A percentile compares a stretch with the other conserved stretches of the same genome.
Evolutionary conservation across 2,329 filamentous ascomycete genomes (phyloP).

Genomic region (Ramularia collo-cygni): DNA sequence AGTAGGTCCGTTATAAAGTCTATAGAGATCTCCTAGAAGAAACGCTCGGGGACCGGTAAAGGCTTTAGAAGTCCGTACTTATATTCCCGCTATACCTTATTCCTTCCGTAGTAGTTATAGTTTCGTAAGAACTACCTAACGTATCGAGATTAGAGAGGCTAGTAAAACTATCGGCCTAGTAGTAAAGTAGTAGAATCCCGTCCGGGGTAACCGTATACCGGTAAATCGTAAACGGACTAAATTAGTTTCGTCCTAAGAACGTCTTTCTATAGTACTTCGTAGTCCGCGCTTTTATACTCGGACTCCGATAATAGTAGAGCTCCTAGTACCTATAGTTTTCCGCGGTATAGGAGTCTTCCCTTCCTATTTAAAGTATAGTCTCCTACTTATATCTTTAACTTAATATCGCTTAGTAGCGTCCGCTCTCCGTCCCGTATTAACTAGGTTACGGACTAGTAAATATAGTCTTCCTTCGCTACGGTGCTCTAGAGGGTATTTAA

Average conservation of each 20-base stretch:
- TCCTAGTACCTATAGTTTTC: background rate
- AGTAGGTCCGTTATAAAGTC: no score
- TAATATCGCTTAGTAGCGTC: background rate
- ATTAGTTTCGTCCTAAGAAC: background rate
- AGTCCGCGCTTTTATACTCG: background rate
- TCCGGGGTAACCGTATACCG: no score
- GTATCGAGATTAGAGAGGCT: no score
- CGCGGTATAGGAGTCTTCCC: background rate
- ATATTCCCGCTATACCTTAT: no score
- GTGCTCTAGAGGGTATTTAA: background rate
- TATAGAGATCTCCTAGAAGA: no score
- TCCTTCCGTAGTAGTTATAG: no score
- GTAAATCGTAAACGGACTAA: background rate
- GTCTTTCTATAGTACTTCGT: background rate
- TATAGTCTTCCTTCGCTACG: background rate
- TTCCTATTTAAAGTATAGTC: background rate
- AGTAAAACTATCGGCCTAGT: no score
- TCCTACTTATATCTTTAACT: background rate
- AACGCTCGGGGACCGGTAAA: no score
- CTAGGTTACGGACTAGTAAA: background rate
- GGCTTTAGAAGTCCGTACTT: no score
- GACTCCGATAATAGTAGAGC: background rate
- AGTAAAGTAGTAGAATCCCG: no score
- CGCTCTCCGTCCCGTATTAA: background rate
- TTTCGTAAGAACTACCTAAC: no score